Base-by-base conservation (phyloP, 192 early-diverging fungal species). In the Coemansia sp. region DNA sequence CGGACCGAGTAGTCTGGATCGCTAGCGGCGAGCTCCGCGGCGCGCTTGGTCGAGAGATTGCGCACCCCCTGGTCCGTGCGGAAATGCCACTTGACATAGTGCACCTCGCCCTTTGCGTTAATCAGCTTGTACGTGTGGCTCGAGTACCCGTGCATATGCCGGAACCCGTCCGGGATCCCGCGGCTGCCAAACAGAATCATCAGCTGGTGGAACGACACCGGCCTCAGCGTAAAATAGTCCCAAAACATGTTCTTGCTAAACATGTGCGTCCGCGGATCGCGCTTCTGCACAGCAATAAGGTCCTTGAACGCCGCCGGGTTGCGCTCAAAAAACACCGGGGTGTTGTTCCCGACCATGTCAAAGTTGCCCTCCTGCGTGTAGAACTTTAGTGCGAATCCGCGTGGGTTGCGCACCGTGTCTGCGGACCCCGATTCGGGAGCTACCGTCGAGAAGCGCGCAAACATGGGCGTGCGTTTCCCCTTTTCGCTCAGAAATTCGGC, bases 21-120 rank as follows among this genome's bases (percentile, higher is more conserved):
- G 12, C 66, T 59, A 30, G 71, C 81, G 28, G 67, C 69, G 12
- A 85, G 65, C 56, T 72, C 56, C 44, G 63, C 80, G 1, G 86
- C 86, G 50, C 85, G 67, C 5, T 59, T 67, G 21, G 81, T 82
- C 23, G 52, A 79, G 42, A 87, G 57, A 64, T 77, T 84, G 69
- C 84, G 80, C 67, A 85, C 66, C 77, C 64, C 64, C 56, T 86
- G 85, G 62, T 88, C 62, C 18, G 88, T 87, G 56, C 84, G 85
- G 79, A 86, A 90, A 73, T 93, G 89, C 85, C 88, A 90, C 81
- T 93, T 93, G 81, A 89, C 89, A 43, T 87, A 88, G 28, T 81
- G 82, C 55, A 76, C 69, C 6, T 72, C 79, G 67, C 85, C 85
- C 66, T 84, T 74, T 25, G 69, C 77, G 55, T 84, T 81, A 10